Evolutionary conservation across 768 basidiomycete genomes (phyloP), one percentile per base, ranked within the genome.

Genomic region (Termitomyces sp.): DNA sequence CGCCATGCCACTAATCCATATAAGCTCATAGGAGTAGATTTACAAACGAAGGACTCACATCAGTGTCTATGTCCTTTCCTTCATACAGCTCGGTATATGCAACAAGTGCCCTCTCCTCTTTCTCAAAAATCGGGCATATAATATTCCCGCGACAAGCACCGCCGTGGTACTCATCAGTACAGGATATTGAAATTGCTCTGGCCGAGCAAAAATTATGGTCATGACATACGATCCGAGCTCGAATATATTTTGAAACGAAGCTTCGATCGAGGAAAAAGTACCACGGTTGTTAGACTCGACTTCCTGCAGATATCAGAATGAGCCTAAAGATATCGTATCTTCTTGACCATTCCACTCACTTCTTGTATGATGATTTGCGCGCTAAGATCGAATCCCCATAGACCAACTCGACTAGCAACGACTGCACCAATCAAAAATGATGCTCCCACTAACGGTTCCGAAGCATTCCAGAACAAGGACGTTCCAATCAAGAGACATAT

Each of bases 331-430:
- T 36, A 23, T 27, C 25, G 33, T 18, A 15, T 5, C 36, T 3
- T 16, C 10, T 22, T 3, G 22, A 35, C 36, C 18, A 25, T 18
- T 49, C 23, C 20, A 31, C 61, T 29, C n/a, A 63, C 64, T 51
- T 62, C 59, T 55, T 69, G 68, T n/a, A 68, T 57, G 33, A 68
- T 60, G 7, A 62, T 51, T 49, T 69, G 68, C 3, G 58, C 63
- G 38, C 62, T 61, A 18, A 69, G 61, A 50, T 69, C 67, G 31
- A 68, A 69, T 10, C 67, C 67, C 68, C 68, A 68, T 13, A 69
- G 58, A 12, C 68, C 67, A 11, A 67, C 41, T 5, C 68, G 60
- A 46, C 67, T 68, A n/a, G 61, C 38, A 22, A 64, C 64, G 10
- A 64, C 62, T 18, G 57, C 62, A 12, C 45, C 64, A 13, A 67